These are phyloP conservation scores for Silene uniflora DNA, from an alignment of 148 eudicot species.

Conservation along the genomic window DNA sequence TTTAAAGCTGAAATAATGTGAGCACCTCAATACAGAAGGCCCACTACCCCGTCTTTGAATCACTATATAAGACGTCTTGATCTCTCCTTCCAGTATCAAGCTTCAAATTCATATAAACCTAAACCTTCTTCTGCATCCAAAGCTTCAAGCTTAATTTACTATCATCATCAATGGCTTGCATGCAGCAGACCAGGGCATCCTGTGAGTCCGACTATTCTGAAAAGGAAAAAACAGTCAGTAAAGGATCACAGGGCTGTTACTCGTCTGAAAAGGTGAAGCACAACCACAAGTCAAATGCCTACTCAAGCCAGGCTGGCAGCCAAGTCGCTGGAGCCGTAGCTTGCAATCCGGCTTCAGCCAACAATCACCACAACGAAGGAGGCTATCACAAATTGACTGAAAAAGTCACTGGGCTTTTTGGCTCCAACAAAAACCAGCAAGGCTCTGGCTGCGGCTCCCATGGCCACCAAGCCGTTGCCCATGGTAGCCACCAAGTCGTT, in stretches of 20 bases:
- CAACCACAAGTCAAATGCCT: conserved; percentile 11
- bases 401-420: background rate
- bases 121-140: background rate
- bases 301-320: conserved; percentile 16
- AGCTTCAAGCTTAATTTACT: background rate
- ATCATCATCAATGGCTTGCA: conserved; percentile 23
- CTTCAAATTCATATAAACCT: conserved; percentile 8
- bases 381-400: conserved; percentile 17
- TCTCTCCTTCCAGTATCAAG: conserved; percentile 14
- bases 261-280: conserved; percentile 7
- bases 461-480: conserved; percentile 11
- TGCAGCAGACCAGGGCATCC: conserved; percentile 21
- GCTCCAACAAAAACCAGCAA: conserved; percentile 5
- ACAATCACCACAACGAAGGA: conserved; percentile 2
- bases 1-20: conserved; percentile 14
- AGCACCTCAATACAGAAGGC: conserved; percentile 9
- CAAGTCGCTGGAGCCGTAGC: background rate
- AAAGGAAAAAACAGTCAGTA: conserved; percentile 4
- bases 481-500: conserved; percentile 11
- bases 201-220: conserved; percentile 23
- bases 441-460: conserved; percentile 14
- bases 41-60: background rate
- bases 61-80: conserved; percentile 15
- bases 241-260: conserved; percentile 1
- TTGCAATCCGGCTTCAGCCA: conserved; percentile 13